phyloP scores from a whole-genome alignment of 1,284 basidiomycete species.

The Tranzscheliella williamsii region DNA sequence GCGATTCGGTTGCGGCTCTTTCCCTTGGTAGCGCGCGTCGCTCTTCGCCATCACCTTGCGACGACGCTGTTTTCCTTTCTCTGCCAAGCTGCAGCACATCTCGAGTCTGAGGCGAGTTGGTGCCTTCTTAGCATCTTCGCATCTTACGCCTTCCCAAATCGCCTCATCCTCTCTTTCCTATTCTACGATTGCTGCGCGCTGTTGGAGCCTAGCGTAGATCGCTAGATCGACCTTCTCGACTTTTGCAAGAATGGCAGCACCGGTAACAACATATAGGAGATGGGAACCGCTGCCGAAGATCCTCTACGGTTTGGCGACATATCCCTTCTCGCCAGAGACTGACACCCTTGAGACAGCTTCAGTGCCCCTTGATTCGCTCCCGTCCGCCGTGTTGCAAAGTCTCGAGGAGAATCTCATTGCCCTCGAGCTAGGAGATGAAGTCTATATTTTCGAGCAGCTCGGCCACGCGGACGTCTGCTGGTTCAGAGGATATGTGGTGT shows the following conservation, averaged over 20 bases:
- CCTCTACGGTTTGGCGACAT: slow-evolving; percentile 48
- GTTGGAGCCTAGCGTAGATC: too few relatives aligned
- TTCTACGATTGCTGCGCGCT: too few relatives aligned
- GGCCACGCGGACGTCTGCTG: slow-evolving; percentile 53
- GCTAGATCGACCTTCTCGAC: too few relatives aligned
- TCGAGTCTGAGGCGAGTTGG: too few relatives aligned
- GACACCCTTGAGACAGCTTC: slow-evolving; percentile 39
- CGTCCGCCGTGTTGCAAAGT: slow-evolving; percentile 14
- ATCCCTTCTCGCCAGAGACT: slow-evolving; percentile 48
- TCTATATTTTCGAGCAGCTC: slow-evolving; percentile 71
- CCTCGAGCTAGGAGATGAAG: slow-evolving; percentile 79
- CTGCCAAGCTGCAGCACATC: too few relatives aligned
- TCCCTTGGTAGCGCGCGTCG: too few relatives aligned
- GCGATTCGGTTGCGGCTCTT: too few relatives aligned
- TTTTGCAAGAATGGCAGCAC: background rate
- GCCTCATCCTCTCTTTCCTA: background rate
- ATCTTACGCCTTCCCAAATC: too few relatives aligned
- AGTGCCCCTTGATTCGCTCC: slow-evolving; percentile 17
- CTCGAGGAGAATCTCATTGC: slow-evolving; percentile 49
- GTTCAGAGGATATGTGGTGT: slow-evolving; percentile 75
- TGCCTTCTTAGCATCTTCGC: too few relatives aligned
- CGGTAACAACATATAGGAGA: slow-evolving; percentile 17
- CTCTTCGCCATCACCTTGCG: too few relatives aligned
- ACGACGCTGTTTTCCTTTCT: too few relatives aligned
- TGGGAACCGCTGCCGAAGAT: slow-evolving; percentile 56